These are phyloP conservation scores for Moricandia moricandioides DNA, from an alignment of 345 rosid species.

Conservation along the genomic window DNA sequence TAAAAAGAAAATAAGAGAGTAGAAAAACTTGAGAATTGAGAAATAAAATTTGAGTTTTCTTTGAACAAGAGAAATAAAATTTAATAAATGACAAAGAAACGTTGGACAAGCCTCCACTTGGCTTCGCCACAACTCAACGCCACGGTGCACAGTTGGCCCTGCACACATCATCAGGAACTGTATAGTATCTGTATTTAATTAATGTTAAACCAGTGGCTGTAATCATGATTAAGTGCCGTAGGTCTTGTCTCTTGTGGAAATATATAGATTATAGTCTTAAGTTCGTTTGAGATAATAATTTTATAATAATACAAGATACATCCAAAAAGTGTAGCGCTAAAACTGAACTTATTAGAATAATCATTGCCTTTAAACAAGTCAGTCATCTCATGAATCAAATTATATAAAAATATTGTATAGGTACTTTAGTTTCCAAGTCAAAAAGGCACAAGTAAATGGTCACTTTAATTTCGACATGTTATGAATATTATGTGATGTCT, in stretches of 20 bases:
- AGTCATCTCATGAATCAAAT: not conserved
- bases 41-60: not conserved
- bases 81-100: constrained; percentile 7
- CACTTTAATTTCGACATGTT: constrained; percentile 2
- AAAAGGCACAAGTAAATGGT: not conserved
- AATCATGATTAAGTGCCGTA: constrained; percentile 27
- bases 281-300: not conserved
- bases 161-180: constrained; percentile 24
- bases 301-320: not conserved
- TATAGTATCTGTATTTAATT: constrained; percentile 25
- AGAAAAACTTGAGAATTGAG: not conserved
- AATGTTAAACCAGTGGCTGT: constrained; percentile 18
- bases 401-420: not conserved
- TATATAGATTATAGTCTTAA: not conserved
- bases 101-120: constrained; percentile 26
- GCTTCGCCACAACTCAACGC: constrained; percentile 27
- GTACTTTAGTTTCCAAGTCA: constrained; percentile 2
- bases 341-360: constrained; percentile 28
- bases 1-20: too few species aligned
- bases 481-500: too few species aligned
- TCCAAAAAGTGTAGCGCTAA: constrained; percentile 16
- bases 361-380: constrained; percentile 5
- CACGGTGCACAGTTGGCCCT: too few species aligned
- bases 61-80: not conserved
- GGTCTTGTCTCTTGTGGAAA: constrained; percentile 24